A percentile compares a stretch with the other conserved stretches of the same genome.
Evolutionary conservation across 2,329 filamentous ascomycete genomes (phyloP).

Genomic region (Neonectria magnoliae): DNA sequence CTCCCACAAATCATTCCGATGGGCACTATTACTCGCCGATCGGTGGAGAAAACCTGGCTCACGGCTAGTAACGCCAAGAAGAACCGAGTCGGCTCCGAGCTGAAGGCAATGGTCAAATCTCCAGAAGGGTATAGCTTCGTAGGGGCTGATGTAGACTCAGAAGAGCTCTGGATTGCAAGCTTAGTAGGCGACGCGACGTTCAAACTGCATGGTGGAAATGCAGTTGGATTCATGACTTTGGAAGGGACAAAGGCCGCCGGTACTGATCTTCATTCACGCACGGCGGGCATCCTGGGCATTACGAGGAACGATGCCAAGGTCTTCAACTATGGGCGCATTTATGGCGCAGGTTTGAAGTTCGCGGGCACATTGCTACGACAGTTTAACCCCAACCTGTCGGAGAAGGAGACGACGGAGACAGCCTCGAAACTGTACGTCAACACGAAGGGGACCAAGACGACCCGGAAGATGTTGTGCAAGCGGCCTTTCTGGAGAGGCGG

Average conservation of each 20-base stretch:
- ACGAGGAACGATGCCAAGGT: constrained; percentile 95
- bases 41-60: constrained; percentile 98
- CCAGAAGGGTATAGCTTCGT: constrained; percentile 93
- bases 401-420: constrained; percentile 78
- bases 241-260: constrained; percentile 95
- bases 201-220: constrained; percentile 93
- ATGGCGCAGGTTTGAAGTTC: constrained; percentile 96
- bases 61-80: constrained; percentile 97
- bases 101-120: constrained; percentile 96
- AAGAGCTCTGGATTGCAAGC: constrained; percentile 98
- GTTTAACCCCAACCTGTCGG: constrained; percentile 88
- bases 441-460: constrained; percentile 91
- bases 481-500: constrained; percentile 93
- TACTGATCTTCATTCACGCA: constrained; percentile 94
- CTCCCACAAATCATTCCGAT: constrained; percentile 96
- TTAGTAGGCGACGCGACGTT: constrained; percentile 95
- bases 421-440: constrained; percentile 85
- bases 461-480: constrained; percentile 75
- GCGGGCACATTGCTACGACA: constrained; percentile 89
- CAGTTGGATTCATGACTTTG: constrained; percentile 98
- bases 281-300: constrained; percentile 90
- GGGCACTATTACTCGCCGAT: constrained; percentile 94
- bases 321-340: constrained; percentile 99
- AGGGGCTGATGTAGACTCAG: constrained; percentile 95
- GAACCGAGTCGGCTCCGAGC: constrained; percentile 93